Conservation (phyloP, 805 yeast genomes). For the Wickerhamiella shivajii region DNA sequence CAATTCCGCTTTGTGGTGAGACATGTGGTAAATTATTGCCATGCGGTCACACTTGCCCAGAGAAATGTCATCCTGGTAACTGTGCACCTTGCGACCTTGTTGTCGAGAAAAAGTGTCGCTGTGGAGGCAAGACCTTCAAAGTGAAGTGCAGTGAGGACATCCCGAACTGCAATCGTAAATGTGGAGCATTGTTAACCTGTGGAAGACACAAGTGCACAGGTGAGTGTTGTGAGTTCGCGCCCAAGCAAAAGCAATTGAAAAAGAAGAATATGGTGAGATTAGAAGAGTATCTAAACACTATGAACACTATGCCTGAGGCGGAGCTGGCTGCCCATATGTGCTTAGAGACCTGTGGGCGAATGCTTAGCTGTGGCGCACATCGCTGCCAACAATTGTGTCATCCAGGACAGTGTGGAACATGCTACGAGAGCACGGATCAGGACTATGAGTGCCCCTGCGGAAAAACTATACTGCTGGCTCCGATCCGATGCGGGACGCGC, state of each 20-base stretch:
- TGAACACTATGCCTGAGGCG: constrained; percentile 8
- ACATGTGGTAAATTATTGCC: constrained; percentile 10
- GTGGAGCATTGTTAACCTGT: constrained; percentile 9
- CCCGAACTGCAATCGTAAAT: constrained; percentile 7
- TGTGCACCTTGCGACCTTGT: constrained; percentile 9
- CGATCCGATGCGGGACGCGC: constrained; percentile 22
- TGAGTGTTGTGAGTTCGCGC: constrained; percentile 10
- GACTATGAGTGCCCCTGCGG: constrained; percentile 24
- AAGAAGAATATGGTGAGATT: constrained; percentile 5
- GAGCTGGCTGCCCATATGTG: constrained; percentile 21
- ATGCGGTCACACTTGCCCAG: constrained; percentile 12
- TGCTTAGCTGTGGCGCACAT: constrained; percentile 22
- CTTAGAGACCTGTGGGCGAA: constrained; percentile 17
- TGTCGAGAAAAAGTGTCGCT: constrained; percentile 5
- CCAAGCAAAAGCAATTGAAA: background rate
- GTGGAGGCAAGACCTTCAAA: constrained; percentile 2
- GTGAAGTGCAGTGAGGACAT: constrained; percentile 6
- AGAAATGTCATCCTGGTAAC: constrained; percentile 10
- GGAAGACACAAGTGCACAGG: constrained; percentile 11
- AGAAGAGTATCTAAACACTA: constrained; percentile 4
- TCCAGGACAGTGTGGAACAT: constrained; percentile 23
- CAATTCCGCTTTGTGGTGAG: constrained; percentile 9
- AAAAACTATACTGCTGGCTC: constrained; percentile 20
- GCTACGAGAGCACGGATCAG: constrained; percentile 20
- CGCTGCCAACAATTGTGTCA: constrained; percentile 21